Evolutionary conservation across 208 protist species (phyloP), one percentile per base, ranked within the genome.

Genomic region (Trypanosoma brucei): DNA sequence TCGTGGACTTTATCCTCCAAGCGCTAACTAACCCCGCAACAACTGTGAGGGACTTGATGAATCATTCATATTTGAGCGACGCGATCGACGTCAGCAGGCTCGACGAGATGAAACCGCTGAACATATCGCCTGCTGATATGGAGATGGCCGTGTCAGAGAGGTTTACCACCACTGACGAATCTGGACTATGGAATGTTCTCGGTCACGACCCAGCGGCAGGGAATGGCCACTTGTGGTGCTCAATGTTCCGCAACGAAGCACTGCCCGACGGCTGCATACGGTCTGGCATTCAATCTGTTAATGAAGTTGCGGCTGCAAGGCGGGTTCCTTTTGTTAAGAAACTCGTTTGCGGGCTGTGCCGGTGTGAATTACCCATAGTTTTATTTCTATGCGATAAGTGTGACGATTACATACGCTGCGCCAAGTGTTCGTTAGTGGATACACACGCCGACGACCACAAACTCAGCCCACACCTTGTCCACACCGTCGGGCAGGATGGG

Each of bases 341-440:
- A 35, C 50, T 89, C 42, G 35, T 39, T 1, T 94, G 88, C 62
- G 78, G 79, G 30, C 70, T 82, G 58, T 94, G 88, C 61, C 36
- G 58, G 3, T 76, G 72, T 4, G 78, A 91, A 59, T 65, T 94
- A 36, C 45, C 61, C 0, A 70, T 81, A 34, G 82, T 80, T 34
- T 55, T 91, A 9, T 94, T 87, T 62, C 65, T 65, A 35, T 94
- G 88, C 62, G 44, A 60, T 4, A 56, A 65, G 52, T 94, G 88
- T 64, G 42, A 54, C 22, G 51, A 71, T 56, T 79, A 79, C 50
- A 48, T 92, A 1, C 77, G 83, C 30, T 94, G 88, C 55, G 84
- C 83, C 13, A 94, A 94, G 73, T 94, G 88, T 57, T 51, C 77
- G 0, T 56, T 89, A 3, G 75, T 72, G 55, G 74, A 91, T 58